Base-by-base conservation (phyloP, 1,139 yeast species). In the Yamadazyma diddensiae region DNA sequence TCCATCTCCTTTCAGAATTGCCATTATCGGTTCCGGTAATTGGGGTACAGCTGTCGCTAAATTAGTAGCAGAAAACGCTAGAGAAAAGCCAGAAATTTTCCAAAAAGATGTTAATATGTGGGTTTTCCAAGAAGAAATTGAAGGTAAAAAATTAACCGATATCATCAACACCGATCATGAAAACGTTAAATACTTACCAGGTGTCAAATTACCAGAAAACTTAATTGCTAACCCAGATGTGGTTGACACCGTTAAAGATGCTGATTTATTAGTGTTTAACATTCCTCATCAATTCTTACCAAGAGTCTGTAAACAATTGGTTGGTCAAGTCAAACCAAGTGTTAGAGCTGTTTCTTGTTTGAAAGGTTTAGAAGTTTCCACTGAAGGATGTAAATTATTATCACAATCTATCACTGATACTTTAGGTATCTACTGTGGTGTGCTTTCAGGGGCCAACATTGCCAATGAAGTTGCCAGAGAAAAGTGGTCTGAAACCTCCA, bases 1-100 rank as follows among this genome's bases (percentile, higher is more conserved):
- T 34, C 57, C 46, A 18, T 49, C 53, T 27, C 79, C 79, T 12
- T 73, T 69, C 58, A 76, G 62, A 48, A 61, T 77, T 34, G 73
- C 82, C 42, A 77, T 82, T 40, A 73, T 82, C 40, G 92, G 92
- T 24, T 81, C 88, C 9, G 92, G 92, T 51, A 82, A 82, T 57
- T 82, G 92, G 96, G 97, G 97, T 38, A 86, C 96, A 23, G 90
- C 97, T 5, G 88, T 90, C 35, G 96, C 97, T 44, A 90, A 90
- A 64, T 82, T 90, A 32, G 81, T 88, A 24, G 88, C 96, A 22
- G 97, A 90, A 61, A 88, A 87, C 62, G 67, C 90, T 29, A 69
- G 68, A 25, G 81, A 74, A 47, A 73, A 83, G 61, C 79, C 87
- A 15, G 68, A 77, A 26, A 59, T 84, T 43, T 90, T 90, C 55